phyloP scores from a whole-genome alignment of 176 grass and related monocot genomes.

The Avena sativa region DNA sequence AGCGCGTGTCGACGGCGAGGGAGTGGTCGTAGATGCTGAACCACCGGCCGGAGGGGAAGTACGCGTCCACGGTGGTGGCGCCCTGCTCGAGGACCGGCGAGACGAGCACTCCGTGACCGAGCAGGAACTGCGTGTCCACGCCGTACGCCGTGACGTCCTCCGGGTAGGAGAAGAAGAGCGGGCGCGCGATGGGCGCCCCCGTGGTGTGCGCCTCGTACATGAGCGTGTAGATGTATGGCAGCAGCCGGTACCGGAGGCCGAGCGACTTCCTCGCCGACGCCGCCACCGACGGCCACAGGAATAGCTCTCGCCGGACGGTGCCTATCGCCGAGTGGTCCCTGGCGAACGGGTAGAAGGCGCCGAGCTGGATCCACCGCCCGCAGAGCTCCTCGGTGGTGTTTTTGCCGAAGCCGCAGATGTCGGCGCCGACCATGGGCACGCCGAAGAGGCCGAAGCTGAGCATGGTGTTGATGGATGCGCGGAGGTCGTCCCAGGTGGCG shows the following conservation, averaged over 20 bases:
- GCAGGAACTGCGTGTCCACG: too few species aligned
- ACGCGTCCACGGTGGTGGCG: constrained; percentile 54
- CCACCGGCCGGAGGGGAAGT: constrained; percentile 74
- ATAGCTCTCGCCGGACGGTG: constrained; percentile 63
- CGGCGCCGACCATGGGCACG: constrained; percentile 82
- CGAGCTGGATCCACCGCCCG: constrained; percentile 84
- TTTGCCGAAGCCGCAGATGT: constrained; percentile 79
- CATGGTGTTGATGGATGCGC: constrained; percentile 69
- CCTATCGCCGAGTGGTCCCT: constrained; percentile 68
- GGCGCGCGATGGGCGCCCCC: constrained; percentile 36
- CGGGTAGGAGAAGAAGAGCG: too few species aligned
- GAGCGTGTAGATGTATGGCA: constrained; percentile 78
- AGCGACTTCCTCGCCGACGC: constrained; percentile 70
- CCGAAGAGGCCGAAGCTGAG: constrained; percentile 83
- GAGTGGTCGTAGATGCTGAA: constrained; percentile 70
- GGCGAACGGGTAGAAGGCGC: constrained; percentile 90
- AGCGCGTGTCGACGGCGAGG: neutral
- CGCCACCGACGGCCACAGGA: constrained; percentile 72
- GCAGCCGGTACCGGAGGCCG: constrained; percentile 69
- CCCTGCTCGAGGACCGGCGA: constrained; percentile 45
- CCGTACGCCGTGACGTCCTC: too few species aligned
- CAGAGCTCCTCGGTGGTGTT: constrained; percentile 87
- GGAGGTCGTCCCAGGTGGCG: constrained; percentile 68
- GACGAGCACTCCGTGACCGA: too few species aligned
- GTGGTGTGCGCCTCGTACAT: constrained; percentile 72